These are phyloP conservation scores for Telopea speciosissima DNA, from an alignment of 177 flowering plant genomes.

Conservation along the genomic window DNA sequence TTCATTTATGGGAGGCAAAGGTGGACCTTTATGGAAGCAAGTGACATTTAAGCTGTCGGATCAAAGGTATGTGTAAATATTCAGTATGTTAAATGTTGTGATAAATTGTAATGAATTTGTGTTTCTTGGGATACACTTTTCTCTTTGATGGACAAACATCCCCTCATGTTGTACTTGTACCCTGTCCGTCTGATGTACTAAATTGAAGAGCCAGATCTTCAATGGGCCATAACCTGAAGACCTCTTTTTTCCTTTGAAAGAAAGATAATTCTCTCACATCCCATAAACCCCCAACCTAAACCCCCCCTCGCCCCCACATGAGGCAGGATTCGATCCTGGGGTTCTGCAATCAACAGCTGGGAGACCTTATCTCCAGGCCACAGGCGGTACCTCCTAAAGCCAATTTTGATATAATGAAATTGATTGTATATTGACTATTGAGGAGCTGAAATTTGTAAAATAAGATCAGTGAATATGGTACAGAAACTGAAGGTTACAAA, in stretches of 20 bases:
- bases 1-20: conserved; percentile 94
- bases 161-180: background rate
- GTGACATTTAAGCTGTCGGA: conserved; percentile 50
- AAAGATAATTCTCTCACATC: too few species aligned
- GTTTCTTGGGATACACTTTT: background rate
- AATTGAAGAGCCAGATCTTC: background rate
- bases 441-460: background rate
- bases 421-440: background rate
- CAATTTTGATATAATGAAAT: background rate
- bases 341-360: too few species aligned
- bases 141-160: background rate
- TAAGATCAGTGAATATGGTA: too few species aligned
- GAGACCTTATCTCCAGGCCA: too few species aligned
- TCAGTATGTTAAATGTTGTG: background rate
- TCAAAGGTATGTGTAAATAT: conserved; percentile 42
- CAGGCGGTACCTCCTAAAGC: too few species aligned
- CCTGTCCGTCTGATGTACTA: background rate
- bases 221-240: background rate
- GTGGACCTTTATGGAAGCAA: conserved; percentile 92
- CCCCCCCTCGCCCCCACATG: too few species aligned
- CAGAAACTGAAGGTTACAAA: too few species aligned
- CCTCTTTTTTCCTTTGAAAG: too few species aligned
- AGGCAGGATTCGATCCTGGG: too few species aligned
- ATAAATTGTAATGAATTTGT: background rate
- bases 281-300: too few species aligned